Conservation (phyloP, 345 rosid genomes). For the Eucalyptus marginata region DNA sequence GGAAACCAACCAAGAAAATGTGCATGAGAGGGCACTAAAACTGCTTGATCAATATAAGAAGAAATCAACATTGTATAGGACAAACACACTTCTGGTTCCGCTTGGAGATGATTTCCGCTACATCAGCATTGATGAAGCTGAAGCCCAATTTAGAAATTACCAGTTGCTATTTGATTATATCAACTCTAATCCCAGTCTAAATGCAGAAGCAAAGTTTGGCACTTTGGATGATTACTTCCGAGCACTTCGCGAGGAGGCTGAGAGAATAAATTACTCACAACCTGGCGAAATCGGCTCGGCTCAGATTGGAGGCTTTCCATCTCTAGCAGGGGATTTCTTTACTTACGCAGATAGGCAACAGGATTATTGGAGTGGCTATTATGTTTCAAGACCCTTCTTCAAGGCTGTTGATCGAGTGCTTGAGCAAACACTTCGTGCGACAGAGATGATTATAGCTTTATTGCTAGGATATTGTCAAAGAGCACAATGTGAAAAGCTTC, state of each 20-base stretch:
- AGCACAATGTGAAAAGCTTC: conserved; percentile 76
- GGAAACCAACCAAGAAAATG: conserved; percentile 72
- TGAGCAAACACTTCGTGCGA: conserved; percentile 81
- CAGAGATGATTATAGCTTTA: conserved; percentile 85
- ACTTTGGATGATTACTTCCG: conserved; percentile 86
- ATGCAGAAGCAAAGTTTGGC: conserved; percentile 86
- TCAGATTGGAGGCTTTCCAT: conserved; percentile 82
- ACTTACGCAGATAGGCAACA: conserved; percentile 91
- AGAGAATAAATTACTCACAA: conserved; percentile 67
- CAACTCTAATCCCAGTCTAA: conserved; percentile 75
- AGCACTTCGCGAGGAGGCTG: conserved; percentile 75
- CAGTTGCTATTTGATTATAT: conserved; percentile 84
- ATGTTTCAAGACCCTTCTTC: conserved; percentile 95
- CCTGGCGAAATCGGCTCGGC: conserved; percentile 79
- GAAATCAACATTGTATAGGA: conserved; percentile 75
- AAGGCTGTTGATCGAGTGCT: conserved; percentile 97
- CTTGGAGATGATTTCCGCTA: conserved; percentile 99
- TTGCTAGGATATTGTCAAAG: conserved; percentile 85
- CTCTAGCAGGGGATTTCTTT: conserved; percentile 94
- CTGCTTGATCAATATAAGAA: conserved; percentile 94
- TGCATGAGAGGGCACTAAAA: conserved; percentile 73
- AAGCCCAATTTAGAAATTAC: conserved; percentile 90
- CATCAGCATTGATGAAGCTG: conserved; percentile 73
- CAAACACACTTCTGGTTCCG: conserved; percentile 89
- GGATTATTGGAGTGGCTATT: conserved; percentile 99